These are phyloP conservation scores for Solanum infundibuliforme DNA, from an alignment of 257 asterid species.

Conservation along the genomic window DNA sequence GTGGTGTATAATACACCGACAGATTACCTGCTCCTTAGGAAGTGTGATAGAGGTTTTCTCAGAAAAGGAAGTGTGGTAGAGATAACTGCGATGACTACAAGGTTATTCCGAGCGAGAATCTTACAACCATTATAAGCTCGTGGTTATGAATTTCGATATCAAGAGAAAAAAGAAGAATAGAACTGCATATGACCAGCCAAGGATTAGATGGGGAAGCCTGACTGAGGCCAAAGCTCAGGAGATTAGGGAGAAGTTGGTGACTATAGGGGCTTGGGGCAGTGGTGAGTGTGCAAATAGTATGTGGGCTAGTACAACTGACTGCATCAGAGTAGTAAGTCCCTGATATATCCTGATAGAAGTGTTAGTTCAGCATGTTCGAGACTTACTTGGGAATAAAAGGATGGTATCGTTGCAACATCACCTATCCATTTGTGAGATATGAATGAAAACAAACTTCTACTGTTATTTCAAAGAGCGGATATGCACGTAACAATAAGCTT, in stretches of 20 bases:
- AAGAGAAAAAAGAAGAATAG: not conserved
- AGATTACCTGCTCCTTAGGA: not conserved
- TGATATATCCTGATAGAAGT: not conserved
- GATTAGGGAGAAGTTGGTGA: not conserved
- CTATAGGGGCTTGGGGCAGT: not conserved
- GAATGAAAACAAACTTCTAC: not conserved
- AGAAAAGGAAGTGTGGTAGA: not conserved
- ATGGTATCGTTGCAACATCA: not conserved
- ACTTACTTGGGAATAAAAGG: not conserved
- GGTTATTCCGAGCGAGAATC: not conserved
- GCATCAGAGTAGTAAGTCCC: not conserved
- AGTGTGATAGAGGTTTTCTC: not conserved
- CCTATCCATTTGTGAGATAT: not conserved
- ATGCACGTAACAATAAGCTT: not conserved
- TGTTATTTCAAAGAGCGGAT: not conserved
- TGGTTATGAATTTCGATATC: not conserved
- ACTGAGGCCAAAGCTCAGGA: not conserved
- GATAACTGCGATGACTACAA: not conserved
- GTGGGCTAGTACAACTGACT: not conserved
- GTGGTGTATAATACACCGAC: not conserved
- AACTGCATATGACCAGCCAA: not conserved
- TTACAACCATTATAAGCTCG: not conserved
- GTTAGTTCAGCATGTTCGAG: not conserved
- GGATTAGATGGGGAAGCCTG: not conserved
- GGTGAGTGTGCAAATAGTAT: not conserved